These are phyloP conservation scores for Notholithocarpus densiflorus DNA, from an alignment of 306 rosid species.

Conservation along the genomic window DNA sequence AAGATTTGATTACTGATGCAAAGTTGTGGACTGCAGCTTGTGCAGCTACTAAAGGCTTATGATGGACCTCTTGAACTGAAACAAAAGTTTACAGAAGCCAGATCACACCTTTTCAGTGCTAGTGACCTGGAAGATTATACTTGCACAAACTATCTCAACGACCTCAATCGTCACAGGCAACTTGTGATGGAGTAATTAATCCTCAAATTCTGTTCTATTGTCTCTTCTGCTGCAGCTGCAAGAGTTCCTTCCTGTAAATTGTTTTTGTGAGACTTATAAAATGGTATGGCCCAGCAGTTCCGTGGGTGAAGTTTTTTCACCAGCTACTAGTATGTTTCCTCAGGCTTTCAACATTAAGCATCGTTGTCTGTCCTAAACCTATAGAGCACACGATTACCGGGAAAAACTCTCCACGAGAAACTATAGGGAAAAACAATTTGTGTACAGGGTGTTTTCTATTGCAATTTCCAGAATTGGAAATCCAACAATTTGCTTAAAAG, in stretches of 20 bases:
- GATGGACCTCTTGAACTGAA: conserved; percentile 35
- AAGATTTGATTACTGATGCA: neutral
- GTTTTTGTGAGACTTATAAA: conserved; percentile 23
- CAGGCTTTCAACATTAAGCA: conserved; percentile 17
- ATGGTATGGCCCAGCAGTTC: conserved; percentile 15
- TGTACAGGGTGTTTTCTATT: neutral
- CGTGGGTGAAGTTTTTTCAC: conserved; percentile 3
- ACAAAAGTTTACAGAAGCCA: conserved; percentile 22
- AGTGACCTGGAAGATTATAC: conserved; percentile 86
- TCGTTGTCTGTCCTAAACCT: conserved; percentile 23
- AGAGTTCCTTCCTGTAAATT: conserved; percentile 5
- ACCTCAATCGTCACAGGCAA: conserved; percentile 78
- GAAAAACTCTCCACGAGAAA: neutral
- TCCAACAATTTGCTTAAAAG: neutral
- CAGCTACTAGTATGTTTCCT: conserved; percentile 20
- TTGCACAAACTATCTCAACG: conserved; percentile 75
- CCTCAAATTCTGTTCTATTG: neutral
- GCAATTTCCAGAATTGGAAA: neutral
- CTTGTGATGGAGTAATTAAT: conserved; percentile 73
- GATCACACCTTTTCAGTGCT: conserved; percentile 54
- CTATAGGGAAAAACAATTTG: neutral
- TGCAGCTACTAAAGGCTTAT: conserved; percentile 61
- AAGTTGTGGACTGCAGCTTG: conserved; percentile 36
- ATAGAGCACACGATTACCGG: neutral
- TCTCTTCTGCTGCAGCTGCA: no score